These are phyloP conservation scores for Pyricularia grisea DNA, from an alignment of 2,329 filamentous ascomycete genomes.

Conservation along the genomic window DNA sequence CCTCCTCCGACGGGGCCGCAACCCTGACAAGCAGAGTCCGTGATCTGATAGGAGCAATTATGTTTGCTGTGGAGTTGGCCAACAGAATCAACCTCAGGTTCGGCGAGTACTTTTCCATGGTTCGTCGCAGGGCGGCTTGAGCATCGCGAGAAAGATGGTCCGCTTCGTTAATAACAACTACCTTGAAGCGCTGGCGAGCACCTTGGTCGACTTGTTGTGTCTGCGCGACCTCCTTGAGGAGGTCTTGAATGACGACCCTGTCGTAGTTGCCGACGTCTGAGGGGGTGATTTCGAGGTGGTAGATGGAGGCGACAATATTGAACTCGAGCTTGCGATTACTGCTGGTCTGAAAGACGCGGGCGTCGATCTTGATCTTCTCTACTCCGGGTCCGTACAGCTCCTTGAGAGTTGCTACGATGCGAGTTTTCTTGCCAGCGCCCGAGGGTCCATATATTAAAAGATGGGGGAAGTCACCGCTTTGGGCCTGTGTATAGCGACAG, in stretches of 20 bases:
- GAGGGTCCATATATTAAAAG: conserved; percentile 95
- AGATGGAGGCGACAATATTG: conserved; percentile 95
- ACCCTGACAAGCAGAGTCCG: conserved; percentile 87
- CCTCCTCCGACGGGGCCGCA: conserved; percentile 73
- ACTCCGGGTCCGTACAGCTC: conserved; percentile 92
- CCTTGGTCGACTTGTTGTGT: conserved; percentile 96
- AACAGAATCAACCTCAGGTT: conserved; percentile 86
- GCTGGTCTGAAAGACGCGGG: conserved; percentile 89
- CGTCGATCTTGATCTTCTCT: conserved; percentile 99
- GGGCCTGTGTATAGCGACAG: conserved; percentile 49
- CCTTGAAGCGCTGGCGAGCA: conserved; percentile 91
- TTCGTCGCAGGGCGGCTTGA: conserved; percentile 85
- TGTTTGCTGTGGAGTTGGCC: conserved; percentile 94
- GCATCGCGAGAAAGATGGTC: conserved; percentile 91
- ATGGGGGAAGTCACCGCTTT: conserved; percentile 96
- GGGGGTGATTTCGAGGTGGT: conserved; percentile 96
- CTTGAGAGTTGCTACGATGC: conserved; percentile 89
- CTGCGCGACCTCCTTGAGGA: conserved; percentile 95
- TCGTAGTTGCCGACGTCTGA: conserved; percentile 96
- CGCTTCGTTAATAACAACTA: conserved; percentile 98
- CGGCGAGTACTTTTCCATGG: conserved; percentile 99
- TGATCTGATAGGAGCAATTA: conserved; percentile 95
- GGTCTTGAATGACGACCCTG: conserved; percentile 87
- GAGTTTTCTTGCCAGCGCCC: conserved; percentile 94
- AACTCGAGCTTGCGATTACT: conserved; percentile 98